Conservation (phyloP, 331 rosid species). For the Stylosanthes scabra region DNA sequence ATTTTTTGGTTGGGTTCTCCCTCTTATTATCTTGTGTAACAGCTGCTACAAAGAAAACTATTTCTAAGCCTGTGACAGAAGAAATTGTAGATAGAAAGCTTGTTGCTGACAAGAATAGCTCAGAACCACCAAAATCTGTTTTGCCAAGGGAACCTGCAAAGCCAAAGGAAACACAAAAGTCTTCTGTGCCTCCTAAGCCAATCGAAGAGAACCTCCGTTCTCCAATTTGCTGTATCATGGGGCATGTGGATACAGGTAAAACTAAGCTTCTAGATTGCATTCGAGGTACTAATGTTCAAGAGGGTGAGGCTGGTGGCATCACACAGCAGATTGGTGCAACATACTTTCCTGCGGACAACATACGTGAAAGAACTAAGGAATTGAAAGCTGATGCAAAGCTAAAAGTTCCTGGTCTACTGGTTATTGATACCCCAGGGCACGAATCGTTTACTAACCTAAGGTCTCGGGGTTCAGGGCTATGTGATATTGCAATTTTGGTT, state of each 20-base stretch:
- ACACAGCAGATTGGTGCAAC: conserved; percentile 99
- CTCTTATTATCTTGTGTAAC: not conserved
- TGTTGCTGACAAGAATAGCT: conserved; percentile 34
- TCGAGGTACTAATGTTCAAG: conserved; percentile 96
- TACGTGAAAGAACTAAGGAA: conserved; percentile 91
- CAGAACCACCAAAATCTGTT: conserved; percentile 37
- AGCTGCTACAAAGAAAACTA: conserved; percentile 45
- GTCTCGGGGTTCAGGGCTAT: conserved; percentile 92
- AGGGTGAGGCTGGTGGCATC: conserved; percentile 99
- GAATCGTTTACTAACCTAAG: conserved; percentile 87
- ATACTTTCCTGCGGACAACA: conserved; percentile 90
- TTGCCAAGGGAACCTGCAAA: conserved; percentile 19
- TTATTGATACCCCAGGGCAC: conserved; percentile 97
- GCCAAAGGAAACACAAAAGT: conserved; percentile 6
- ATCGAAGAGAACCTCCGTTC: conserved; percentile 85
- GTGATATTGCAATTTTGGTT: conserved; percentile 93
- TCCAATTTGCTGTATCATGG: conserved; percentile 99
- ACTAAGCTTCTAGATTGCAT: conserved; percentile 94
- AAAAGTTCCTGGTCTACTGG: conserved; percentile 87
- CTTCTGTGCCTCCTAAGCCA: conserved; percentile 42
- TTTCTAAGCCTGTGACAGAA: conserved; percentile 46
- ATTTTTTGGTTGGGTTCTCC: conserved; percentile 27
- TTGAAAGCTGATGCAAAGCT: conserved; percentile 94
- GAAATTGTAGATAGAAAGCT: conserved; percentile 51
- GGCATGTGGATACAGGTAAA: conserved; percentile 98